phyloP scores from a whole-genome alignment of 164 flowering plant species.

The Malania oleifera region DNA sequence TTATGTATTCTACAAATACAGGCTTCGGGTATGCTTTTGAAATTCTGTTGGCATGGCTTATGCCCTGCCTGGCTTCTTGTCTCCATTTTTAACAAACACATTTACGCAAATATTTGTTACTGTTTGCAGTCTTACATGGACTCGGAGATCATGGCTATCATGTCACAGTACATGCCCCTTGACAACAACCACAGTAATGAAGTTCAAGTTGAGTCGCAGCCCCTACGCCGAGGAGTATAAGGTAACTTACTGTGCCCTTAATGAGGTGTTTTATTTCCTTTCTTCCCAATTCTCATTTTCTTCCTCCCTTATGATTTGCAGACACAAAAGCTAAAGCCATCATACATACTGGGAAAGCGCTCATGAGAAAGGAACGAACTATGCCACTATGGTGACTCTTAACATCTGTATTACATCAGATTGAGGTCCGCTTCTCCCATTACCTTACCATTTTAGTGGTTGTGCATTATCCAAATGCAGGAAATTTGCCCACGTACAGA shows the following conservation, averaged over 20 bases:
- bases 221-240: conserved; percentile 49
- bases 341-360: background rate
- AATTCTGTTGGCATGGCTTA: background rate
- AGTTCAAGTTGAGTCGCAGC: conserved; percentile 37
- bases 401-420: background rate
- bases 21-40: conserved; percentile 59
- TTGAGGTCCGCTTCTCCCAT: background rate
- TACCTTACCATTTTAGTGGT: background rate
- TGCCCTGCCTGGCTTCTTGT: background rate
- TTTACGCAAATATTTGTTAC: background rate
- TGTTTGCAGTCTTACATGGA: conserved; percentile 89
- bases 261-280: background rate
- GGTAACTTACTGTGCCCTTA: conserved; percentile 2
- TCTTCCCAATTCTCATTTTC: background rate
- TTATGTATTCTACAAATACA: conserved; percentile 84
- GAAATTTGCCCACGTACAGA: too few relatives aligned
- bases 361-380: background rate
- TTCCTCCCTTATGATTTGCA: conserved; percentile 1
- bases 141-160: conserved; percentile 91
- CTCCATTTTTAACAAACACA: background rate
- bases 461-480: too few relatives aligned
- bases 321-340: background rate
- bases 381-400: background rate
- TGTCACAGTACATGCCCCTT: conserved; percentile 96
- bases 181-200: conserved; percentile 49